Evolutionary conservation across 2,329 filamentous ascomycete genomes (phyloP), one percentile per base, ranked within the genome.

Genomic region (Penicillium brasilianum): DNA sequence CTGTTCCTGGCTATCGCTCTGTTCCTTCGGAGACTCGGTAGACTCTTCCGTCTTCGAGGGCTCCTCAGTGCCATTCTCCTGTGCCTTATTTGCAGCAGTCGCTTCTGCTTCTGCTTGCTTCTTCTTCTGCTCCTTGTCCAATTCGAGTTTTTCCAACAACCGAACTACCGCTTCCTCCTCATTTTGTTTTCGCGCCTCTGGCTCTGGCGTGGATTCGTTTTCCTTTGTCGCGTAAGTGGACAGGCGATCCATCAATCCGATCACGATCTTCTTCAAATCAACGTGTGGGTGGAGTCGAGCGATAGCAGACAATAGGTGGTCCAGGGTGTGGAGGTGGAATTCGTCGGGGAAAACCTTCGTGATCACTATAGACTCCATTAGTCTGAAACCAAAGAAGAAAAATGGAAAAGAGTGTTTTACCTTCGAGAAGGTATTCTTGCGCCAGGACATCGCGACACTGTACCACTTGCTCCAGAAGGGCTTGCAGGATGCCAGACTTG

Each of bases 301-400:
- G 36, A 97, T 96, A 7, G 95, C 95, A 9, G 90, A 95, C 36
- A 99, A 87, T 76, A 99, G 92, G 74, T 97, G 90, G 74, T 98
- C 95, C 34, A 99, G 86, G 0, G 95, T 99, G 75, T 99, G 93
- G 22, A 99, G 87, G 78, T 99, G 96, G 76, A 94, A 99, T 74
- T 99, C 95, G 78, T 99, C 95, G 0, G 95, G 95, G 81, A 99
- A 99, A 55, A 98, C 95, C 78, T 99, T 96, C 5, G 94, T 99
- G 67, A 99, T 96, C 65, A 99, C 95, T 87, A 64, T 39, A 54
- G 48, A 57, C 7, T 11, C 30, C 39, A n/a, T 66, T 60, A 65
- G 68, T 59, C 65, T 77, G 69, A 75, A 71, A 61, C 59, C 36
- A 20, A 25, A 30, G 13, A 7, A 14, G 13, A 18, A 36, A 20